Evolutionary conservation across 352 stramenopile species (phyloP).

Genomic region (Blastocystis hominis): DNA sequence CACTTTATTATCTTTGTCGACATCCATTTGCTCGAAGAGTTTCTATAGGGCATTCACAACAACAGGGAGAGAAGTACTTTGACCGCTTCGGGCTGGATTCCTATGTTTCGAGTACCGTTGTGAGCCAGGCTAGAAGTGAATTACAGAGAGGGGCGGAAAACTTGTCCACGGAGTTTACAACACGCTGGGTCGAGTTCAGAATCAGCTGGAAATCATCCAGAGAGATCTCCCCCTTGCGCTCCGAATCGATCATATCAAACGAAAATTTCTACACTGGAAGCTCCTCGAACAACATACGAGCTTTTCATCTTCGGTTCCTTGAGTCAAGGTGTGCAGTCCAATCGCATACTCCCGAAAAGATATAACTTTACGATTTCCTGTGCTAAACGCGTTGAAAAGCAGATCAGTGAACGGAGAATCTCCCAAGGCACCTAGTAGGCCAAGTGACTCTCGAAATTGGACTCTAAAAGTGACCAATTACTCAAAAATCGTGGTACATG

Average conservation of each 20-base stretch:
- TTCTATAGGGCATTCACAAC: not conserved
- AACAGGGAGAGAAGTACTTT: not conserved
- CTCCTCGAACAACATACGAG: not conserved
- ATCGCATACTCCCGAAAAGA: conserved; percentile 36
- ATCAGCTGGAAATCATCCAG: conserved; percentile 37
- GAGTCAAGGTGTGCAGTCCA: conserved; percentile 40
- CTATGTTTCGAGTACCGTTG: not conserved
- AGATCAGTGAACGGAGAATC: conserved; percentile 48
- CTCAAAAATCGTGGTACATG: not conserved
- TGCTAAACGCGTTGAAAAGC: conserved; percentile 48
- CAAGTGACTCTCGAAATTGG: conserved; percentile 49
- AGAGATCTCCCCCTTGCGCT: conserved; percentile 41
- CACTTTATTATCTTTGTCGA: not conserved
- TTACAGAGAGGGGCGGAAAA: not conserved
- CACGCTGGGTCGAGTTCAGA: conserved; percentile 46
- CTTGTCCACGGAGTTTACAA: conserved; percentile 56
- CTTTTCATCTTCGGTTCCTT: conserved; percentile 54
- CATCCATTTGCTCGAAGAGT: conserved; percentile 52
- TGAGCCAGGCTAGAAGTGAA: conserved; percentile 27
- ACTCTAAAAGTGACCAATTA: conserved; percentile 1
- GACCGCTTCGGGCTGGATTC: not conserved
- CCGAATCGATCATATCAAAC: conserved; percentile 45
- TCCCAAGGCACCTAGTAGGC: conserved; percentile 6
- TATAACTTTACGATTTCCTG: not conserved
- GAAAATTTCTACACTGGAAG: conserved; percentile 33